Evolutionary conservation across 108 stramenopile species (phyloP).

Genomic region (Chaetoceros muelleri): DNA sequence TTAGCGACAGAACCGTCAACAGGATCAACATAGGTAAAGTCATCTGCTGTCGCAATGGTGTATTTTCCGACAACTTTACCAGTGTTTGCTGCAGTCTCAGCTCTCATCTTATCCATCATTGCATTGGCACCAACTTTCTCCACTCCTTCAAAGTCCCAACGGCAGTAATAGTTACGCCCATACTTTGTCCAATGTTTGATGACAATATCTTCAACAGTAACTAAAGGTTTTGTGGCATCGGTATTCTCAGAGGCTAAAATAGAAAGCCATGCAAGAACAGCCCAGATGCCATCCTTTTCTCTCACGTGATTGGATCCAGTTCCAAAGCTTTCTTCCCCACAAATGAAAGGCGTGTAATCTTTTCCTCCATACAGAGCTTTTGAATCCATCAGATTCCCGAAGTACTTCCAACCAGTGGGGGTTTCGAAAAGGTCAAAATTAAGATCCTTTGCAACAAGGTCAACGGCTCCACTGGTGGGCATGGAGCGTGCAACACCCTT

Average conservation of each 20-base stretch:
- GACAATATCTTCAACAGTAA: constrained; percentile 94
- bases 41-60: constrained; percentile 85
- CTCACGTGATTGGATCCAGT: constrained; percentile 97
- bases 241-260: constrained; percentile 87
- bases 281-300: constrained; percentile 99
- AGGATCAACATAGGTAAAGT: constrained; percentile 95
- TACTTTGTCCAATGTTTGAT: constrained; percentile 90
- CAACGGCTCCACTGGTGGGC: constrained; percentile 98
- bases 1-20: constrained; percentile 90
- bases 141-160: constrained; percentile 98
- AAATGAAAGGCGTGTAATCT: constrained; percentile 99
- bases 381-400: constrained; percentile 99
- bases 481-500: constrained; percentile 97
- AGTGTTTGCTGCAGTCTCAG: constrained; percentile 48
- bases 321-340: constrained; percentile 99
- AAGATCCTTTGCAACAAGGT: constrained; percentile 92
- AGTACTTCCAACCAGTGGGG: constrained; percentile 99
- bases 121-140: constrained; percentile 68
- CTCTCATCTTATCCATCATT: constrained; percentile 95
- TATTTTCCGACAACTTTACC: constrained; percentile 67
- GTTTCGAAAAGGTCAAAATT: constrained; percentile 93
- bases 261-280: constrained; percentile 96
- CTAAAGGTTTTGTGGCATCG: constrained; percentile 70
- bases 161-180: constrained; percentile 98
- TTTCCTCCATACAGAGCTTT: constrained; percentile 78